phyloP scores from a whole-genome alignment of 1,284 basidiomycete genomes.

The Psilocybe mexicana region DNA sequence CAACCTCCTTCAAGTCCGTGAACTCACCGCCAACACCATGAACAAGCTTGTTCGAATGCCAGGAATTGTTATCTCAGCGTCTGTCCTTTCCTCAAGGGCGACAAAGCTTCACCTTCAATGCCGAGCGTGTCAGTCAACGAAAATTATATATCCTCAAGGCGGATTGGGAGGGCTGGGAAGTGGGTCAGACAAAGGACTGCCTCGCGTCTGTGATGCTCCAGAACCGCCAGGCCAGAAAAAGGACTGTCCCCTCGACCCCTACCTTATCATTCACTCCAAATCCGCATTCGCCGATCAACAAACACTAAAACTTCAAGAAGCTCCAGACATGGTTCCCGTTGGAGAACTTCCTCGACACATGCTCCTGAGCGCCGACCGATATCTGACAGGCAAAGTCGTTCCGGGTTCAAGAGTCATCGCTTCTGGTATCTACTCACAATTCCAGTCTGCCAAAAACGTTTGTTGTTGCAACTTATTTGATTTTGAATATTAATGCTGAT shows the following conservation, averaged over 20 bases:
- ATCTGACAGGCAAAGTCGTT: slow-evolving; percentile 88
- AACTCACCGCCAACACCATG: slow-evolving; percentile 90
- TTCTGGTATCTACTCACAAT: slow-evolving; percentile 97
- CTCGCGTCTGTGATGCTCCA: slow-evolving; percentile 82
- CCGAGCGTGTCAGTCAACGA: slow-evolving; percentile 86
- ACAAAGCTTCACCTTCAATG: slow-evolving; percentile 93
- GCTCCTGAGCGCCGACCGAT: slow-evolving; percentile 88
- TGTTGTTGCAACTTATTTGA: slow-evolving; percentile 26
- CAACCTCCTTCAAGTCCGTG: slow-evolving; percentile 93
- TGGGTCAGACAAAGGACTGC: slow-evolving; percentile 80
- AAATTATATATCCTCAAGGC: slow-evolving; percentile 76
- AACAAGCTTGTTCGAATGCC: slow-evolving; percentile 96
- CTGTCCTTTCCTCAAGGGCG: slow-evolving; percentile 90
- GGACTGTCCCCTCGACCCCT: slow-evolving; percentile 95
- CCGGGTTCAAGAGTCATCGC: slow-evolving; percentile 94
- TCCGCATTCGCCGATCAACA: slow-evolving; percentile 96
- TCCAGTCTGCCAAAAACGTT: slow-evolving; percentile 83
- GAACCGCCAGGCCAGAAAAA: slow-evolving; percentile 79
- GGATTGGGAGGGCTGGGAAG: slow-evolving; percentile 87
- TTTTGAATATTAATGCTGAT: not conserved
- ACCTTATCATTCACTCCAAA: slow-evolving; percentile 94
- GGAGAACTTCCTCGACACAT: slow-evolving; percentile 98
- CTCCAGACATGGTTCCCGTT: slow-evolving; percentile 99
- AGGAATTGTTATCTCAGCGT: slow-evolving; percentile 97
- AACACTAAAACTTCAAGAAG: slow-evolving; percentile 96